Base-by-base conservation (phyloP, 371 early-diverging fungal genomes). In the Actinomortierella wolfii region DNA sequence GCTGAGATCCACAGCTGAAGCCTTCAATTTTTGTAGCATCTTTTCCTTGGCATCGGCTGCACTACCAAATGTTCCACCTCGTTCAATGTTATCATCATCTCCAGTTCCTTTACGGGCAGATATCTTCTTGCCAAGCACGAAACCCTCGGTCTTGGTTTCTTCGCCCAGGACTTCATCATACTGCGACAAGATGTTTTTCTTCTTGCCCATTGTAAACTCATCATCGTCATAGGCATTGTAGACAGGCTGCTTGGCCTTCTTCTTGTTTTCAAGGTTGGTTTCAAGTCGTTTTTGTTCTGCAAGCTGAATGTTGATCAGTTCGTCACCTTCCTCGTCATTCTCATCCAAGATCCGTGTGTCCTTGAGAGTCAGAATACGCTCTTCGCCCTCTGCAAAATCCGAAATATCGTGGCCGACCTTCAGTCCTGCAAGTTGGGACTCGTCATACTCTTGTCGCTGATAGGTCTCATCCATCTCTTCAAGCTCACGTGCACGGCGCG, bases 191-290 rank as follows among this genome's bases (percentile, higher is more conserved):
- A 94, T 68, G 41, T 77, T 83, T 25, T 79, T 77, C 48, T 88
- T 86, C 50, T 69, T 61, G 18, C 82, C 86, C 26, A 67, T 29
- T 4, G 53, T 51, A 41, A 86, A 83, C 55, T 92, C 92, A 55
- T 92, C 92, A 61, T 94, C 94, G 54, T 94, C 94, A 70, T 88
- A 94, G 21, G 82, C 92, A 34, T 84, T 85, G 57, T 93, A 92
- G 1, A 79, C 84, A 4, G 86, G 82, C 21, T 66, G 76, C 56
- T 83, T 84, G 43, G 84, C 86, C 69, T 92, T 91, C 60, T 86
- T 89, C 55, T 87, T 89, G 70, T 86, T 84, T n/a, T 93, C 92
- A 21, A 90, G 63, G 51, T 93, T 92, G 57, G 91, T 84, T 8
- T 85, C 78, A 21, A 83, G 57, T 26, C 83, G 77, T 60, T 92